Base-by-base conservation (phyloP, 2,329 filamentous ascomycete species). In the Clonostachys chloroleuca region DNA sequence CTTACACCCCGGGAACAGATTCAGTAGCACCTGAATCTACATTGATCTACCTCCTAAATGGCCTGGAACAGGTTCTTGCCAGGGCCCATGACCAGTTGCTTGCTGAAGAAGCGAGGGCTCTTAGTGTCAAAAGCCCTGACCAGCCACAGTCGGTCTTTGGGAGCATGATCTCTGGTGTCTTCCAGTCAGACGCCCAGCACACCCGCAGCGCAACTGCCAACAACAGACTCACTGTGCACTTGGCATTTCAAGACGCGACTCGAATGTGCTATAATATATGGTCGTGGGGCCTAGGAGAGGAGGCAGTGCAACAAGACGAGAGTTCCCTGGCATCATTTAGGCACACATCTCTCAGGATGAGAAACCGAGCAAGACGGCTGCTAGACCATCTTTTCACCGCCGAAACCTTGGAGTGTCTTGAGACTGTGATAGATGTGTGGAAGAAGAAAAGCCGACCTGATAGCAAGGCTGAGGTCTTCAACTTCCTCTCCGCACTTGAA, bases 181-280 rank as follows among this genome's bases (percentile, higher is more conserved):
- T 96, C 61, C 80, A 89, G 36, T 81, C 87, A 1, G 91, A 96
- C 49, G 75, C 81, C 1, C 83, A 80, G 3, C 87, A 92, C 51
- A 78, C 83, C n/a, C 84, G 91, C 43, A 90, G 85, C 49, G 83
- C 86, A 8, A 91, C 89, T n/a, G 91, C 92, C 9, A 99, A 97
- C 59, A 92, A 94, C 57, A 83, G 92, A 42, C 75, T 99, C 18
- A 97, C 94, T 0, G 92, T 99, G 17, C 77, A 96, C 40, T 75
- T 99, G n/a, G 95, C 92, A 12, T 96, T 99, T 62, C 92, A 97
- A 64, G 95, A 99, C 63, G 90, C 92, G 2, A 89, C 97, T 49
- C 83, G 90, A 20, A 88, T 95, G 44, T 96, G 92, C 65, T 95
- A 95, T 62, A 83, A 77, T 12, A 96, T 99, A 45, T 99, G 95